phyloP scores from a whole-genome alignment of 148 eudicot species.

The Camellia sinensis region DNA sequence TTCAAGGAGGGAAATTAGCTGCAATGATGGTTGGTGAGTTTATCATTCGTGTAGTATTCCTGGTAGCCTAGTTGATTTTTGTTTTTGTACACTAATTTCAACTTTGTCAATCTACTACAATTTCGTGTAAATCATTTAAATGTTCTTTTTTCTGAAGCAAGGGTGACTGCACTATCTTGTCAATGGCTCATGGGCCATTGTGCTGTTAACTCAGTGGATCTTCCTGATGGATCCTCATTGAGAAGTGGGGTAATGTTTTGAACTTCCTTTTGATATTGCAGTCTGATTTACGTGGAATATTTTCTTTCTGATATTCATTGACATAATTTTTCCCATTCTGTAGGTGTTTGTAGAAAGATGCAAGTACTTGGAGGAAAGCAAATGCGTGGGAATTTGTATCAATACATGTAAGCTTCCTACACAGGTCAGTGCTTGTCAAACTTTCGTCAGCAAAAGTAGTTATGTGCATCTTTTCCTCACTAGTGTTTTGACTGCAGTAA shows the following conservation, averaged over 20 bases:
- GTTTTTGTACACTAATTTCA: conserved; percentile 9
- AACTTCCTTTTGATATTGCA: not conserved
- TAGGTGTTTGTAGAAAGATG: conserved; percentile 93
- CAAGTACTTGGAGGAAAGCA: conserved; percentile 96
- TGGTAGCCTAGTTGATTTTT: not conserved
- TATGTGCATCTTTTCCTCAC: not conserved
- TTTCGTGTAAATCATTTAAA: not conserved
- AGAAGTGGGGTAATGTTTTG: conserved; percentile 65
- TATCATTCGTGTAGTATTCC: not conserved
- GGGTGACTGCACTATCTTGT: conserved; percentile 85
- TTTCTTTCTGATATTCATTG: conserved; percentile 4
- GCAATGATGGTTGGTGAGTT: conserved; percentile 92
- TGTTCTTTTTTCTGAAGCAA: conserved; percentile 47
- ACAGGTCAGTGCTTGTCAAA: conserved; percentile 53
- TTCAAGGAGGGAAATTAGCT: conserved; percentile 73
- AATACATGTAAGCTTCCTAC: conserved; percentile 97
- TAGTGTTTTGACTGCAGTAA: not conserved
- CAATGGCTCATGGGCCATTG: conserved; percentile 98
- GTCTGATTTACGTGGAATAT: not conserved
- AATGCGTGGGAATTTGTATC: conserved; percentile 88
- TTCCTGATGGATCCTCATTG: conserved; percentile 69
- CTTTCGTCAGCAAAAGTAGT: not conserved
- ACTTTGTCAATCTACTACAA: not conserved
- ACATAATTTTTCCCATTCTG: conserved; percentile 14
- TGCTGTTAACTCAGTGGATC: conserved; percentile 66